Conservation (phyloP, 306 rosid genomes). For the Fragaria nilgerrensis region DNA sequence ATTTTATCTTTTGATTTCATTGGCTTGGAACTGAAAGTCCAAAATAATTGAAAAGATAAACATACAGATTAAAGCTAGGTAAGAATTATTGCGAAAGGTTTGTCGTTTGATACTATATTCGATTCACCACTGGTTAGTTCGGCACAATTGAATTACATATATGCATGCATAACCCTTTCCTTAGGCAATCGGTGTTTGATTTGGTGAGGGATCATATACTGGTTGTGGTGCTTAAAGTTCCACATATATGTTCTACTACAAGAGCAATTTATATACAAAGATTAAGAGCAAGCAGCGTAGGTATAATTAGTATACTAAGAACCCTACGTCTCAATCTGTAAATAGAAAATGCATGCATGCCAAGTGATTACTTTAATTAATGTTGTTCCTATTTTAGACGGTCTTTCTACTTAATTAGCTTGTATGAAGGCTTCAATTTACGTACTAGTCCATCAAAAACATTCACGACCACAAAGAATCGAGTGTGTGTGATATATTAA, state of each 20-base stretch:
- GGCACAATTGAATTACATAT: background rate
- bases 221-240: conserved; percentile 14
- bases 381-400: background rate
- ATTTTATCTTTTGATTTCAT: background rate
- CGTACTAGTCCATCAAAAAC: background rate
- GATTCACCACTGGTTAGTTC: background rate
- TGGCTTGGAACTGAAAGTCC: background rate
- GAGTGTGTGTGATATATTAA: background rate
- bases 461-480: background rate
- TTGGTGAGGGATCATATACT: background rate
- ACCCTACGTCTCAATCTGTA: conserved; percentile 5
- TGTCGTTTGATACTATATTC: too few species aligned
- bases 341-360: background rate
- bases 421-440: background rate
- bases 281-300: conserved; percentile 1
- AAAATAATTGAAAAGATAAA: background rate
- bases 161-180: background rate
- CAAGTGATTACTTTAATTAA: background rate
- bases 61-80: background rate
- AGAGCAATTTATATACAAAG: background rate
- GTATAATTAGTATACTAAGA: background rate
- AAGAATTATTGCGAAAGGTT: too few species aligned
- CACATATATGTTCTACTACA: background rate
- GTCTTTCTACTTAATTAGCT: background rate
- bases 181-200: background rate